Evolutionary conservation across 306 rosid genomes (phyloP), one percentile per base, ranked within the genome.

Genomic region (Arachis stenosperma): DNA sequence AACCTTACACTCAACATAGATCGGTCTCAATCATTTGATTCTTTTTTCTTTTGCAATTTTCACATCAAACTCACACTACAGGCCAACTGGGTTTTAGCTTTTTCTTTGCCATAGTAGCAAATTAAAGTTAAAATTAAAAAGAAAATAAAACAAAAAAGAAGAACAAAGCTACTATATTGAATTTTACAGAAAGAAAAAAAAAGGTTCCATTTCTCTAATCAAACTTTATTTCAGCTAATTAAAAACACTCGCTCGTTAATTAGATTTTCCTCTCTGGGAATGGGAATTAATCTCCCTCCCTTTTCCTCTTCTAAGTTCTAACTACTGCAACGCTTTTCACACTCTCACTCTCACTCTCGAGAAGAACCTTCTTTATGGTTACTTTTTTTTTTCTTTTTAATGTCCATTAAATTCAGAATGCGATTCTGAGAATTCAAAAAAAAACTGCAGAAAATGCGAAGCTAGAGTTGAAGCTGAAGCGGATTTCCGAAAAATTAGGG

Each of bases 401-500:
- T 47, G 70, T 44, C 37, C 37, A 33, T 2, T 33, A 33, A 33
- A 33, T 33, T 33, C 37, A 33, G 37, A 71, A 75, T 64, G 69
- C 3, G 39, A 54, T 41, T 54, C 60, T 44, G 14, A 9, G 37
- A 52, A 8, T 43, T 61, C 65, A 55, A 80, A 54, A 79, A 62
- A 68, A 64, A 2, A 33, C 4, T 12, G 37, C 37, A 3, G 46
- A 40, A 1, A 5, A 15, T 13, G 50, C 58, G 9, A 52, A 48
- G 39, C 42, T 43, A 69, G 67, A 75, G 11, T 57, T 43, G 56
- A 61, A 48, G 39, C 55, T 43, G 73, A 71, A 75, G 9, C 62
- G 37, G 56, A 61, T 69, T 33, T 33, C 9, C 39, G 11, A 5
- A 17, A 9, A 15, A 5, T 65, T 85, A 86, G 84, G 80, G 84